These are phyloP conservation scores for Cutaneotrichosporon sp. DNA, from an alignment of 1,284 basidiomycete species.

Conservation along the genomic window DNA sequence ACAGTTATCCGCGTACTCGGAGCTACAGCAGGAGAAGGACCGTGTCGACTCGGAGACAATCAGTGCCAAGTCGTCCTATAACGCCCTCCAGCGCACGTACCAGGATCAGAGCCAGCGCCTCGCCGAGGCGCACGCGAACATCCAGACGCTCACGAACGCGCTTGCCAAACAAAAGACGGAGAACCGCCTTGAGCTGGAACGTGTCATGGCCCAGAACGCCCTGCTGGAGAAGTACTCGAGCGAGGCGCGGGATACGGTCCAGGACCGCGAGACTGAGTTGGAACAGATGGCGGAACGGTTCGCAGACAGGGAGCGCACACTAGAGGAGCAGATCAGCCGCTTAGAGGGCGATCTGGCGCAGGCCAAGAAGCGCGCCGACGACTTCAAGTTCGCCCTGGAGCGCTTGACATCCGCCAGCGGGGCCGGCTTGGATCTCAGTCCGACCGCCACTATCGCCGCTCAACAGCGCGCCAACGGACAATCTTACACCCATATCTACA, in stretches of 20 bases:
- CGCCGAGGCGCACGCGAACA: conserved; percentile 39
- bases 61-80: conserved; percentile 28
- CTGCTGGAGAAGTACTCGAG: conserved; percentile 37
- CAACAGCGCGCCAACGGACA: conserved; percentile 57
- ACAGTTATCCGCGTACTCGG: conserved; percentile 39
- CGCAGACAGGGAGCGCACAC: conserved; percentile 44
- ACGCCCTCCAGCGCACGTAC: conserved; percentile 37
- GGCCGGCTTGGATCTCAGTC: conserved; percentile 55
- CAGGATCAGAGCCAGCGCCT: conserved; percentile 40
- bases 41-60: conserved; percentile 29
- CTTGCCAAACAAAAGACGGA: conserved; percentile 40
- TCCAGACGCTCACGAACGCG: conserved; percentile 41
- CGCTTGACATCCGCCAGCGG: conserved; percentile 36
- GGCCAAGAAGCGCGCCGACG: conserved; percentile 48
- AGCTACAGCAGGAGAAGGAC: conserved; percentile 36
- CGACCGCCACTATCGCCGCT: conserved; percentile 77
- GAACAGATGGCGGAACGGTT: conserved; percentile 39
- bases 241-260: conserved; percentile 38
- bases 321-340: conserved; percentile 47
- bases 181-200: conserved; percentile 33
- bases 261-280: conserved; percentile 45
- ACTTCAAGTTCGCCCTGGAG: conserved; percentile 47
- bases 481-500: conserved; percentile 60
- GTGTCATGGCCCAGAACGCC: conserved; percentile 39
- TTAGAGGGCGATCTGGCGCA: conserved; percentile 46